These are phyloP conservation scores for Penicillium sp. DNA, from an alignment of 2,329 filamentous ascomycete genomes.

Conservation along the genomic window DNA sequence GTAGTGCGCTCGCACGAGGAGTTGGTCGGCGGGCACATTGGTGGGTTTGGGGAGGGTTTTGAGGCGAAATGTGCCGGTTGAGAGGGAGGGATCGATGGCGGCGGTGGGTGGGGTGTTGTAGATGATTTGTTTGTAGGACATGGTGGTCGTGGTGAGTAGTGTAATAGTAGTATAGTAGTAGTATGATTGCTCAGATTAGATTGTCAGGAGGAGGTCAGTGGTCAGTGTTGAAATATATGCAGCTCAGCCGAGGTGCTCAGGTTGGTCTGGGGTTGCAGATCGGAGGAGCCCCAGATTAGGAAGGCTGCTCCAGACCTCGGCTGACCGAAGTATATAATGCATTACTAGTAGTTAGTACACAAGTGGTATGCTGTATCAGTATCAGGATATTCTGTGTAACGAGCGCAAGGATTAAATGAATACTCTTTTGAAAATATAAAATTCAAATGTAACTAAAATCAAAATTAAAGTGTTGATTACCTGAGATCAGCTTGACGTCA, in stretches of 20 bases:
- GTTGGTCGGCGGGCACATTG: slow-evolving; percentile 55
- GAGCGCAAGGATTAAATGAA: too few relatives aligned
- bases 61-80: slow-evolving; percentile 40
- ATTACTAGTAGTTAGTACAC: too few relatives aligned
- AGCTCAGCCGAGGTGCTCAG: too few relatives aligned
- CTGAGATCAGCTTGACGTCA: slow-evolving; percentile 28
- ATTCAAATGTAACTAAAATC: too few relatives aligned
- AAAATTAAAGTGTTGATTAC: not conserved
- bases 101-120: slow-evolving; percentile 39
- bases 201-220: too few relatives aligned
- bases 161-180: slow-evolving; percentile 12
- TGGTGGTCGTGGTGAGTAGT: slow-evolving; percentile 7
- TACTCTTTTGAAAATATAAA: too few relatives aligned
- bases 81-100: slow-evolving; percentile 42
- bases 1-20: slow-evolving; percentile 65
- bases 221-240: too few relatives aligned
- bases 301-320: slow-evolving; percentile 32
- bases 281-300: slow-evolving; percentile 31
- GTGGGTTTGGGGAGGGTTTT: slow-evolving; percentile 31
- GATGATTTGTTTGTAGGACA: slow-evolving; percentile 42
- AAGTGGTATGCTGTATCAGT: too few relatives aligned
- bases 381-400: too few relatives aligned
- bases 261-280: slow-evolving; percentile 11
- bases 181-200: not conserved
- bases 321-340: too few relatives aligned